These are phyloP conservation scores for Trametes hirsuta DNA, from an alignment of 1,284 basidiomycete species.

Conservation along the genomic window DNA sequence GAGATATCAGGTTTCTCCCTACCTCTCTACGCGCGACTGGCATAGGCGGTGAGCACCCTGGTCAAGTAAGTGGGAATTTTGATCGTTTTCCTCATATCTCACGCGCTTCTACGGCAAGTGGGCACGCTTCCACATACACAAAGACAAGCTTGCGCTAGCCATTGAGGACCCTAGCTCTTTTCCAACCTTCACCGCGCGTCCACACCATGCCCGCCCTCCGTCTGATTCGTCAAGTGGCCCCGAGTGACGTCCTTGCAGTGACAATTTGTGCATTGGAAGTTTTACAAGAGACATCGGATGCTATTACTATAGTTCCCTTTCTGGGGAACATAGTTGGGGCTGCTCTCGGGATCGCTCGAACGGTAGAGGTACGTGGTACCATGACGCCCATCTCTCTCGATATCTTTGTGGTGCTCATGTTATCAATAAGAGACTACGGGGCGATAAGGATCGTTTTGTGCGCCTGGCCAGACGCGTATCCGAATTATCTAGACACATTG, in stretches of 20 bases:
- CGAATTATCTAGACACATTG: conserved; percentile 10
- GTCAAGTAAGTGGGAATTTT: too few relatives aligned
- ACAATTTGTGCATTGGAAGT: conserved; percentile 7
- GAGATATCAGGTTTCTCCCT: too few relatives aligned
- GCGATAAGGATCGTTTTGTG: conserved; percentile 4
- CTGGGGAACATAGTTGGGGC: conserved; percentile 2
- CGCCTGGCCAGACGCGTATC: conserved; percentile 13
- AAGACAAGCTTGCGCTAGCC: too few relatives aligned
- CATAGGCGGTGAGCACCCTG: too few relatives aligned
- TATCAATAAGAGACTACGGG: not conserved
- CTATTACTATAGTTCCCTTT: conserved; percentile 1
- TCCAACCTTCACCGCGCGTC: not conserved
- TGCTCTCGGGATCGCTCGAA: conserved; percentile 10
- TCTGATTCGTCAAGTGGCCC: not conserved
- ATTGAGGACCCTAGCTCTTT: too few relatives aligned
- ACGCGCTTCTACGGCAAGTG: too few relatives aligned
- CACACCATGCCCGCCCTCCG: conserved; percentile 1
- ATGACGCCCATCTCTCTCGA: too few relatives aligned
- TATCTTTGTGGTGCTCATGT: not conserved
- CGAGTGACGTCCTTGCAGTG: conserved; percentile 1
- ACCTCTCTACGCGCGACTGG: too few relatives aligned
- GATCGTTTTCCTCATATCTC: too few relatives aligned
- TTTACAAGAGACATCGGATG: conserved; percentile 4
- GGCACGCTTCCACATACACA: too few relatives aligned
- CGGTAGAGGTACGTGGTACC: conserved; percentile 6